These are phyloP conservation scores for Porodaedalea pini DNA, from an alignment of 1,284 basidiomycete genomes.

Conservation along the genomic window DNA sequence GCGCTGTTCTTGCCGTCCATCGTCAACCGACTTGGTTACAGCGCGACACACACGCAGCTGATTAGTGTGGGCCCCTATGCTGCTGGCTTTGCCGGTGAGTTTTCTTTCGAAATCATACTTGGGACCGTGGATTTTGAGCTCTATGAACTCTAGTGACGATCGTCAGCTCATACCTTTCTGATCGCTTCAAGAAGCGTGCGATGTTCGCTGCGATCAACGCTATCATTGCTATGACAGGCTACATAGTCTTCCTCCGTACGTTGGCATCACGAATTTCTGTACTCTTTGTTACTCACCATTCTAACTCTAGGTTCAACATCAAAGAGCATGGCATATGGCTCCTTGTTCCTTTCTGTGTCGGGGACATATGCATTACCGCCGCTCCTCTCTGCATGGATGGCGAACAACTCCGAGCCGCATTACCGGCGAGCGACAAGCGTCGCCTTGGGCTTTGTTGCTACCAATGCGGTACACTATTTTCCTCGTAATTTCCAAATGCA, in stretches of 20 bases:
- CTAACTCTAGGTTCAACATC: slow-evolving; percentile 11
- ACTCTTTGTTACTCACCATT: neutral
- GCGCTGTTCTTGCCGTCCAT: slow-evolving; percentile 42
- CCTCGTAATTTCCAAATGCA: neutral
- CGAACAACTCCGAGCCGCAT: slow-evolving; percentile 22
- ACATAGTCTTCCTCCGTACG: slow-evolving; percentile 17
- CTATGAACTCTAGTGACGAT: slow-evolving; percentile 13
- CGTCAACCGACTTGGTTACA: slow-evolving; percentile 41
- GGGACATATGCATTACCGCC: slow-evolving; percentile 19
- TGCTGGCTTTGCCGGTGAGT: slow-evolving; percentile 32
- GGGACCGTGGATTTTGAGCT: neutral
- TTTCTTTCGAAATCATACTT: neutral
- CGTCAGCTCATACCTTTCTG: slow-evolving; percentile 17
- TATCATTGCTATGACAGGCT: slow-evolving; percentile 14
- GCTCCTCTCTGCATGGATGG: slow-evolving; percentile 21
- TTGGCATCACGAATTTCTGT: neutral
- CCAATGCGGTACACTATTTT: slow-evolving; percentile 14
- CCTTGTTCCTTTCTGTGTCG: slow-evolving; percentile 20
- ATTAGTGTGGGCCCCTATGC: slow-evolving; percentile 36
- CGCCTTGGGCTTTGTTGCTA: slow-evolving; percentile 20
- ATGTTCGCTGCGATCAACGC: slow-evolving; percentile 1
- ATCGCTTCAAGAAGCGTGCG: slow-evolving; percentile 17
- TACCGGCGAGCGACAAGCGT: slow-evolving; percentile 20
- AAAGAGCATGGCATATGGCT: slow-evolving; percentile 16
- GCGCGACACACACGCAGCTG: slow-evolving; percentile 30